phyloP scores from a whole-genome alignment of 1,139 yeast species.

The Schizosaccharomyces versatilis region DNA sequence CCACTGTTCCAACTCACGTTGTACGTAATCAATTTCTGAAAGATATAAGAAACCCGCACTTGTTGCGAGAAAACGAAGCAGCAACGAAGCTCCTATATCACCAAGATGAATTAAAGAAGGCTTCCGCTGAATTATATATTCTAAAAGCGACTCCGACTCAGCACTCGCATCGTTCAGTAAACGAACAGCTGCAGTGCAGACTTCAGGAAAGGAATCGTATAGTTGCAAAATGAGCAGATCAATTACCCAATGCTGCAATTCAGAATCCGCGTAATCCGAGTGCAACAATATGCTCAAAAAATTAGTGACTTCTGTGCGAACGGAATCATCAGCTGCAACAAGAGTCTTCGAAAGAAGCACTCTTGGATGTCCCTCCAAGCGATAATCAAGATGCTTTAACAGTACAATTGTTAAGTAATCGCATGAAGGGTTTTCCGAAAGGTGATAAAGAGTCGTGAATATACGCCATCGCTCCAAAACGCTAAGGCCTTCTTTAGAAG shows the following conservation, averaged over 20 bases:
- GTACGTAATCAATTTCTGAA: conserved; percentile 30
- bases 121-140: conserved; percentile 24
- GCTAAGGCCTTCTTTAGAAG: conserved; percentile 36
- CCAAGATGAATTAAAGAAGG: conserved; percentile 30
- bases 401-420: conserved; percentile 39
- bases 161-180: conserved; percentile 29
- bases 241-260: conserved; percentile 20
- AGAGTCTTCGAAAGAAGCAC: conserved; percentile 44
- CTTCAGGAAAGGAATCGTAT: conserved; percentile 40
- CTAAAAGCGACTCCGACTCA: conserved; percentile 21
- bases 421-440: conserved; percentile 33
- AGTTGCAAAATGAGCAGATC: conserved; percentile 42
- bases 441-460: conserved; percentile 56
- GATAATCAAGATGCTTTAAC: conserved; percentile 39
- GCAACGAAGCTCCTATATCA: conserved; percentile 26
- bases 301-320: conserved; percentile 37
- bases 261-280: conserved; percentile 9
- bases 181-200: conserved; percentile 35
- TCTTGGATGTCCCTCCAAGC: conserved; percentile 44
- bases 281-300: conserved; percentile 27
- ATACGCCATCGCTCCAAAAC: conserved; percentile 65
- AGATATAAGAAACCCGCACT: conserved; percentile 35
- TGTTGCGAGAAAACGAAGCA: conserved; percentile 33
- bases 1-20: conserved; percentile 39
- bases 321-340: conserved; percentile 30